Conservation (phyloP, 345 rosid species). For the Eucalyptus cloeziana region DNA sequence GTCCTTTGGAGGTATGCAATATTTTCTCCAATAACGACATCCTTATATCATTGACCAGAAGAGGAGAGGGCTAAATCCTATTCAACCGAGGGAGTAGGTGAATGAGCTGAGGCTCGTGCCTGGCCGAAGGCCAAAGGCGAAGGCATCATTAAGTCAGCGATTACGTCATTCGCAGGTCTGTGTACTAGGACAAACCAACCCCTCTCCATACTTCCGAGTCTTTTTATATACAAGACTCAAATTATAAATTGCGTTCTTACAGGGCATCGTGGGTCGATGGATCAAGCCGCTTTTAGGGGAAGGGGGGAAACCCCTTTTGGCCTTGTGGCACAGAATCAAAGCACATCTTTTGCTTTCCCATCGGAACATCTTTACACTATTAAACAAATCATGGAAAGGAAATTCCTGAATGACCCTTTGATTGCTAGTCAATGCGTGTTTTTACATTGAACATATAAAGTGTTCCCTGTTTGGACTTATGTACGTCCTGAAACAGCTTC, state of each 20-base stretch:
- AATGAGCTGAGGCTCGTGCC: neutral
- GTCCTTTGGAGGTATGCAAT: no score
- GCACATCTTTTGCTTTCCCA: neutral
- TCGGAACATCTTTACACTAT: neutral
- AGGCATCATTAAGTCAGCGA: neutral
- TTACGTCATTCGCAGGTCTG: neutral
- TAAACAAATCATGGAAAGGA: neutral
- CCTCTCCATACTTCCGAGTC: neutral
- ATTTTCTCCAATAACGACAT: neutral
- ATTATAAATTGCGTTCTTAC: neutral
- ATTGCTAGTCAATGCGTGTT: neutral
- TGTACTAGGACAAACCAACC: neutral
- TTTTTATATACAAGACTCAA: neutral
- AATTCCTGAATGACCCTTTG: neutral
- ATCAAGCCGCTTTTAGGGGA: neutral
- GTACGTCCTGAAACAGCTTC: no score
- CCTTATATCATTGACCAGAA: neutral
- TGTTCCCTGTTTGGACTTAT: neutral
- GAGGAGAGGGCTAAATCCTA: neutral
- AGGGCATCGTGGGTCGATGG: neutral
- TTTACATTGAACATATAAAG: neutral
- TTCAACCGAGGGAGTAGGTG: neutral
- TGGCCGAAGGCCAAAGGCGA: neutral
- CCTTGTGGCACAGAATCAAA: neutral
- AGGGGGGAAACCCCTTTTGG: neutral